phyloP scores from a whole-genome alignment of 2,329 filamentous ascomycete species.

The Verticillium nubilum region DNA sequence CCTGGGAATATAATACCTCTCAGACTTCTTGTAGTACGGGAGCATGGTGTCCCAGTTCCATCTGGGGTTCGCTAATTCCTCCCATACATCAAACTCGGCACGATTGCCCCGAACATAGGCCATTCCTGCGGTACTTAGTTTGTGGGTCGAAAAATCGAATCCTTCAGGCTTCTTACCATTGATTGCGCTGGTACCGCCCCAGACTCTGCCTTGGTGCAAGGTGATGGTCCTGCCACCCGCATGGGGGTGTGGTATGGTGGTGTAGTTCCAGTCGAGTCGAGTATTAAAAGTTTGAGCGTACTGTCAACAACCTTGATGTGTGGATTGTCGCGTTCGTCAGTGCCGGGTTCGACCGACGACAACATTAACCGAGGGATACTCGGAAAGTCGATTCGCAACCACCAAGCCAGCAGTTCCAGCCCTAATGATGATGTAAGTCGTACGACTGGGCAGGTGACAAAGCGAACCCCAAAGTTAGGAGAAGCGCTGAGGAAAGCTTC shows the following conservation, averaged over 20 bases:
- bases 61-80: constrained; percentile 33
- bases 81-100: constrained; percentile 37
- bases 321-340: constrained; percentile 25
- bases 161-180: constrained; percentile 23
- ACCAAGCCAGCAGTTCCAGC: constrained; percentile 30
- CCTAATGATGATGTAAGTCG: constrained; percentile 33
- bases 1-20: constrained; percentile 27
- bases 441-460: constrained; percentile 8
- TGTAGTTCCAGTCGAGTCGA: constrained; percentile 28
- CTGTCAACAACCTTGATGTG: constrained; percentile 22
- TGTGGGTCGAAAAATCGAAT: not conserved
- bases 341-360: constrained; percentile 31
- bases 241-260: constrained; percentile 22
- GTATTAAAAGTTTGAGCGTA: constrained; percentile 20
- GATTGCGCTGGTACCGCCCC: constrained; percentile 33
- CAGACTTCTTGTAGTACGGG: constrained; percentile 40
- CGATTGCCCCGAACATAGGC: constrained; percentile 37
- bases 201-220: constrained; percentile 29
- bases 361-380: constrained; percentile 24
- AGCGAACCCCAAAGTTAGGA: not conserved
- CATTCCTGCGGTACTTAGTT: constrained; percentile 20
- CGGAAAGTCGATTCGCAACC: constrained; percentile 29
- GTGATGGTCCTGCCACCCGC: constrained; percentile 24
- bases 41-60: constrained; percentile 40
- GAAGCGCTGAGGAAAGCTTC: not conserved